A percentile compares a stretch with the other conserved stretches of the same genome.
These are phyloP conservation scores for Gracilariopsis chorda DNA, from an alignment of 23 red algal genomes.

Conservation along the genomic window DNA sequence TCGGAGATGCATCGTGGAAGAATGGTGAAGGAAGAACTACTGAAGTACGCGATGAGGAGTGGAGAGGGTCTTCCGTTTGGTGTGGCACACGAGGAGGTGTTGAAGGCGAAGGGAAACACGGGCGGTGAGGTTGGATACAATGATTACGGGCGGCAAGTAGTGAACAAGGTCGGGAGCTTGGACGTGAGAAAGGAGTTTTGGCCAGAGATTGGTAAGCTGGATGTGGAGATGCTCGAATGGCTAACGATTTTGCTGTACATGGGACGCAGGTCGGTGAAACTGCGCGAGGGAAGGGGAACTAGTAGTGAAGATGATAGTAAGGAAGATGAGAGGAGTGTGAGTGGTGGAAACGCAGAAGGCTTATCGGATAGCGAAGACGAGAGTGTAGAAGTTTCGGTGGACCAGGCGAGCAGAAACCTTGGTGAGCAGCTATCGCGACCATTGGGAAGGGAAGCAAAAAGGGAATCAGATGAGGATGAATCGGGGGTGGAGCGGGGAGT, in stretches of 20 bases:
- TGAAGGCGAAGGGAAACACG: not conserved
- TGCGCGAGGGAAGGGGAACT: not conserved
- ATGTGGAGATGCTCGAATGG: not conserved
- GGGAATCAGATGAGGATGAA: no score
- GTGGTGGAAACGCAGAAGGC: no score
- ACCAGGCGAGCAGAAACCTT: no score
- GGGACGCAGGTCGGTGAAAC: not conserved
- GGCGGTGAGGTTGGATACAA: not conserved
- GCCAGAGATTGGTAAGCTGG: not conserved
- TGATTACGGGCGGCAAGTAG: not conserved
- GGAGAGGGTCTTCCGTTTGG: slow-evolving; percentile 1
- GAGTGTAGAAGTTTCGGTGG: no score
- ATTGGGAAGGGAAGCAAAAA: no score
- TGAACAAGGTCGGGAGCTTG: not conserved
- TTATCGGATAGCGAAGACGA: no score
- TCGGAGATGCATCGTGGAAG: not conserved
- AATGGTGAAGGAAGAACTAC: not conserved
- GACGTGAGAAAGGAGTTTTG: not conserved
- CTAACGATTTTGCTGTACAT: not conserved
- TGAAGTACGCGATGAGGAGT: not conserved
- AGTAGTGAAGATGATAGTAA: not conserved
- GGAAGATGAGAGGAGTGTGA: not conserved
- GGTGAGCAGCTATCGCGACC: no score
- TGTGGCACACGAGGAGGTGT: not conserved
- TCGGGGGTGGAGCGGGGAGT: no score